phyloP scores from a whole-genome alignment of 768 basidiomycete genomes.

The Steccherinum ochraceum region DNA sequence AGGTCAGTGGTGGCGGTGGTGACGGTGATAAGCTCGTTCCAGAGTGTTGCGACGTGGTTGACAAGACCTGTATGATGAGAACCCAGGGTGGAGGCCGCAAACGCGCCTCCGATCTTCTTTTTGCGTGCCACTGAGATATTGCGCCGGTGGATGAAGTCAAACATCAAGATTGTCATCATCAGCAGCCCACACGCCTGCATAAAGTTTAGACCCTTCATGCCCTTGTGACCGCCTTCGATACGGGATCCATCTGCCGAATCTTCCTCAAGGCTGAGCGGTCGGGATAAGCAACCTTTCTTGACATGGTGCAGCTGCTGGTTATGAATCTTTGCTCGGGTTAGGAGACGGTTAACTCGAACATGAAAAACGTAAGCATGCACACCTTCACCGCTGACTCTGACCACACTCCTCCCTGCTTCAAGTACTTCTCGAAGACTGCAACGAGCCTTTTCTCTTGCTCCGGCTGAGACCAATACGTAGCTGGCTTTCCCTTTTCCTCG shows the following conservation, averaged over 20 bases:
- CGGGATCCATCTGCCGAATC: conserved; percentile 20
- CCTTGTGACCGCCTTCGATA: conserved; percentile 25
- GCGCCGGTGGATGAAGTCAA: conserved; percentile 18
- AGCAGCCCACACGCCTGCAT: conserved; percentile 18
- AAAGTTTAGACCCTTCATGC: conserved; percentile 19
- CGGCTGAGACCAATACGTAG: conserved; percentile 1
- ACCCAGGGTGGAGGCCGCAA: conserved; percentile 12
- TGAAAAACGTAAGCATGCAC: no score
- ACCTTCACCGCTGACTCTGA: background rate
- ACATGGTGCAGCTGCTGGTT: conserved; percentile 23
- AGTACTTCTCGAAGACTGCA: conserved; percentile 1
- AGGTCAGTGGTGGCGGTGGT: background rate
- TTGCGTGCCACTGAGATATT: conserved; percentile 14
- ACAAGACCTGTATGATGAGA: conserved; percentile 21
- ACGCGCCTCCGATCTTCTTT: background rate
- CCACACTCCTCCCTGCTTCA: conserved; percentile 3
- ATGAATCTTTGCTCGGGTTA: no score
- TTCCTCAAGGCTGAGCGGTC: conserved; percentile 11
- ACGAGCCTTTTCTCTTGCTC: background rate
- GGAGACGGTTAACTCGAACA: no score
- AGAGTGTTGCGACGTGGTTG: conserved; percentile 11
- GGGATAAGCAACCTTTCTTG: conserved; percentile 20
- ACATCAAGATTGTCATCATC: conserved; percentile 10
- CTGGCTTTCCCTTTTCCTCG: background rate
- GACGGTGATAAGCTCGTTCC: conserved; percentile 8